Conservation (phyloP, 306 rosid species). For the Rubus idaeus region DNA sequence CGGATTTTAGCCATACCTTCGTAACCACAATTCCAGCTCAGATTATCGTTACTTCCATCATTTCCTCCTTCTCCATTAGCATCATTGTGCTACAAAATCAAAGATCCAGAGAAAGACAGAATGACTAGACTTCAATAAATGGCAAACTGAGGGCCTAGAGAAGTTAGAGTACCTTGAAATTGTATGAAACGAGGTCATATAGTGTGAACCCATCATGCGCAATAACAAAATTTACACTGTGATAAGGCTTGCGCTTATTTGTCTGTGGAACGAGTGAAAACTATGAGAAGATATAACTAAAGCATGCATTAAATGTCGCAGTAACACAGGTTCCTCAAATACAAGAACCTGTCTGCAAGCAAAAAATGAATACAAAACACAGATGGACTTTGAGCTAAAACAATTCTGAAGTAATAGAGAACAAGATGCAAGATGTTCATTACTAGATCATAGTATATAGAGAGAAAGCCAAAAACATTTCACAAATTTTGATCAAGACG, state of each 20-base stretch:
- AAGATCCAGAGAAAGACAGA: constrained; percentile 26
- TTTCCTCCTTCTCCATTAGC: constrained; percentile 97
- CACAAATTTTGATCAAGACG: background rate
- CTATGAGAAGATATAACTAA: constrained; percentile 14
- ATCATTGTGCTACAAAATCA: constrained; percentile 80
- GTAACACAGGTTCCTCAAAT: background rate
- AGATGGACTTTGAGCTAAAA: background rate
- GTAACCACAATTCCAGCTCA: constrained; percentile 95
- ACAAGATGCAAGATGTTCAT: background rate
- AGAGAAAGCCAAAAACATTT: background rate
- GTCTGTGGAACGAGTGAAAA: constrained; percentile 49
- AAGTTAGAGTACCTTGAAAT: constrained; percentile 66
- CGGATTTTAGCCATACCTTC: constrained; percentile 61
- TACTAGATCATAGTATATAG: background rate
- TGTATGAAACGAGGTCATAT: constrained; percentile 87
- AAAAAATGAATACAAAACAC: background rate
- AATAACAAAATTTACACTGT: constrained; percentile 73
- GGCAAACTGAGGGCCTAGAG: constrained; percentile 9
- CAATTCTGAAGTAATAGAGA: background rate
- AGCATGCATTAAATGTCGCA: constrained; percentile 1
- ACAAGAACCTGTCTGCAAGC: background rate
- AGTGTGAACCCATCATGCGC: constrained; percentile 94
- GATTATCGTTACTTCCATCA: constrained; percentile 83
- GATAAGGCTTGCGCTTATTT: constrained; percentile 88
- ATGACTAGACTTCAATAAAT: constrained; percentile 7